phyloP scores from a whole-genome alignment of 176 grass and related monocot genomes.

The Triticum dicoccoides region DNA sequence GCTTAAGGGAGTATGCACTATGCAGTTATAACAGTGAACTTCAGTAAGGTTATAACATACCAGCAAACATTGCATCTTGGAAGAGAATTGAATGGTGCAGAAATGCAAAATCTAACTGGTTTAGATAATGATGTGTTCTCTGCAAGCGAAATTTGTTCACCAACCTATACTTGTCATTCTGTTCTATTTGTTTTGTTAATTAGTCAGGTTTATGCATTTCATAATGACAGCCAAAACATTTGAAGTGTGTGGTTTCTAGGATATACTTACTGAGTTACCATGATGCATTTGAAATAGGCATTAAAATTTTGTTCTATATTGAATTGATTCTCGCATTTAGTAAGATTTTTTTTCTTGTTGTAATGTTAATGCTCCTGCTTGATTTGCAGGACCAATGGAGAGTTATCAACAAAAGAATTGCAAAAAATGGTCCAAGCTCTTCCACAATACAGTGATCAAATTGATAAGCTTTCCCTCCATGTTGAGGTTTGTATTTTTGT shows the following conservation, averaged over 20 bases:
- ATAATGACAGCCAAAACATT: constrained; percentile 11
- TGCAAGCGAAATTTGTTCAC: neutral
- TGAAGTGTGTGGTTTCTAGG: neutral
- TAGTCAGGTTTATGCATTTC: neutral
- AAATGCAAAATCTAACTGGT: constrained; percentile 8
- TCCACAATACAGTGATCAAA: constrained; percentile 95
- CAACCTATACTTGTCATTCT: neutral
- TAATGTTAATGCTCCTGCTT: neutral
- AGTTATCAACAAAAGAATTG: constrained; percentile 84
- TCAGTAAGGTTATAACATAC: neutral
- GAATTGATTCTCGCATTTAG: neutral
- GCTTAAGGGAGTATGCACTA: neutral
- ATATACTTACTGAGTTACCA: neutral
- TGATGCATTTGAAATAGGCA: neutral
- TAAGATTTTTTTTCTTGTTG: constrained; percentile 3
- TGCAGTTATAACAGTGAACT: neutral
- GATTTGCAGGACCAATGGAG: constrained; percentile 58
- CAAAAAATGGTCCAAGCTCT: constrained; percentile 95
- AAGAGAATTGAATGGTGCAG: neutral
- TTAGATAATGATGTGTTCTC: neutral
- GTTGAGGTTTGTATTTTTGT: constrained; percentile 70
- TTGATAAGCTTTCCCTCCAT: constrained; percentile 93
- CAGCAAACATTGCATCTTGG: neutral
- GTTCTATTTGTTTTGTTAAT: neutral
- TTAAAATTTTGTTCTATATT: neutral